Conservation (phyloP, 179 eudicot genomes). For the Corrigiola litoralis region DNA sequence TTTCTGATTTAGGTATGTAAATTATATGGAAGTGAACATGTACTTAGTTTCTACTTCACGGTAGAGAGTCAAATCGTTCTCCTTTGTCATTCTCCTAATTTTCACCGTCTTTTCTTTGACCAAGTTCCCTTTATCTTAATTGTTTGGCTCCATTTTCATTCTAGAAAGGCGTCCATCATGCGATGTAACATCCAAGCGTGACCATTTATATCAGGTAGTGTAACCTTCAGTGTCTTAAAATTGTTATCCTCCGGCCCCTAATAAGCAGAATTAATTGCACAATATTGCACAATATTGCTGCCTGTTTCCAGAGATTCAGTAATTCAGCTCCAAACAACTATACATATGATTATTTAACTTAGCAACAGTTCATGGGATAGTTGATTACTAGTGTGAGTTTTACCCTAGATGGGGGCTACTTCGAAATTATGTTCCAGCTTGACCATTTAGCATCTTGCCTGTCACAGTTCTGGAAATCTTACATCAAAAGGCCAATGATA, state of each 20-base stretch:
- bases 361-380: not conserved
- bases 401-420: not conserved
- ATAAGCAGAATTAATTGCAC: slow-evolving; percentile 13
- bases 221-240: slow-evolving; percentile 3
- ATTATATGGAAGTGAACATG: not conserved
- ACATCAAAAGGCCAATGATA: slow-evolving; percentile 75
- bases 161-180: slow-evolving; percentile 63
- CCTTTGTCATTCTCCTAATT: not conserved
- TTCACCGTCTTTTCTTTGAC: not conserved
- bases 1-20: slow-evolving; percentile 74
- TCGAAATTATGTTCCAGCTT: not conserved
- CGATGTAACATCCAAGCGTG: slow-evolving; percentile 77
- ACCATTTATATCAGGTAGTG: slow-evolving; percentile 79
- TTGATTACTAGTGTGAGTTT: not conserved
- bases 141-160: slow-evolving; percentile 4
- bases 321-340: not conserved
- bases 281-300: not conserved
- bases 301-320: not conserved
- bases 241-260: slow-evolving; percentile 13
- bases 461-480: slow-evolving; percentile 65
- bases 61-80: too few species aligned
- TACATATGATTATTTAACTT: not conserved
- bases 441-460: not conserved
- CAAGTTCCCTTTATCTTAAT: not conserved
- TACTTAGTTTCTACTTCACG: too few species aligned